A percentile compares a stretch with the other conserved stretches of the same genome.
Evolutionary conservation across 202 grass and related monocot species (phyloP).

Genomic region (Schoenoplectus tabernaemontani): DNA sequence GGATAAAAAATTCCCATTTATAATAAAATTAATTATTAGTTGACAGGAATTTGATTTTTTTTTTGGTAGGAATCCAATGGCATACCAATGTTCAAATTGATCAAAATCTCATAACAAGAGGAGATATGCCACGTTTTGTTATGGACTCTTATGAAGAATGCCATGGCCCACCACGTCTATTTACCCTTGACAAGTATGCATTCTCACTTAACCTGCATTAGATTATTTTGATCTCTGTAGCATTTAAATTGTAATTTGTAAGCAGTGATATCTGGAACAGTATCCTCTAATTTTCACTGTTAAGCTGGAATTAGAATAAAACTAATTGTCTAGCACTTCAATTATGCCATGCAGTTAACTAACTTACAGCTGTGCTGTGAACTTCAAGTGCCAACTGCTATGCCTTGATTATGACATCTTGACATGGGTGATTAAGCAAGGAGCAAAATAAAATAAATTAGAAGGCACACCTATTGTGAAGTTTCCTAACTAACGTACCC

Average conservation of each 20-base stretch:
- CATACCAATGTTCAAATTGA: constrained; percentile 69
- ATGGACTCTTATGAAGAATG: constrained; percentile 99
- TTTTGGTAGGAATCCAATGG: constrained; percentile 58
- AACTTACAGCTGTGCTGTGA: neutral
- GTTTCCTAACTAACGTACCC: neutral
- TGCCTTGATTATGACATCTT: constrained; percentile 14
- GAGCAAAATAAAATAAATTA: constrained; percentile 8
- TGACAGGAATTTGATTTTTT: neutral
- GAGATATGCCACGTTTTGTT: constrained; percentile 98
- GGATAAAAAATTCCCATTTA: neutral
- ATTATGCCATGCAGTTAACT: neutral
- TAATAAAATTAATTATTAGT: neutral
- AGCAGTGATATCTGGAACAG: neutral
- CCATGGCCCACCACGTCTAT: constrained; percentile 67
- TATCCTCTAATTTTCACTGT: neutral
- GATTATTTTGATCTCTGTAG: neutral
- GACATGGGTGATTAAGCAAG: constrained; percentile 6
- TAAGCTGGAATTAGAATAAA: neutral
- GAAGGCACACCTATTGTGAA: neutral
- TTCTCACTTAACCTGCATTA: neutral
- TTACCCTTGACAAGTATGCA: constrained; percentile 88
- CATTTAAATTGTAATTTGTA: neutral
- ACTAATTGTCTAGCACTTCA: neutral
- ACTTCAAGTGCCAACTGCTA: neutral
- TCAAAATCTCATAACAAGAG: constrained; percentile 82